These are phyloP conservation scores for Mycena leptocephala DNA, from an alignment of 768 basidiomycete species.

Conservation along the genomic window DNA sequence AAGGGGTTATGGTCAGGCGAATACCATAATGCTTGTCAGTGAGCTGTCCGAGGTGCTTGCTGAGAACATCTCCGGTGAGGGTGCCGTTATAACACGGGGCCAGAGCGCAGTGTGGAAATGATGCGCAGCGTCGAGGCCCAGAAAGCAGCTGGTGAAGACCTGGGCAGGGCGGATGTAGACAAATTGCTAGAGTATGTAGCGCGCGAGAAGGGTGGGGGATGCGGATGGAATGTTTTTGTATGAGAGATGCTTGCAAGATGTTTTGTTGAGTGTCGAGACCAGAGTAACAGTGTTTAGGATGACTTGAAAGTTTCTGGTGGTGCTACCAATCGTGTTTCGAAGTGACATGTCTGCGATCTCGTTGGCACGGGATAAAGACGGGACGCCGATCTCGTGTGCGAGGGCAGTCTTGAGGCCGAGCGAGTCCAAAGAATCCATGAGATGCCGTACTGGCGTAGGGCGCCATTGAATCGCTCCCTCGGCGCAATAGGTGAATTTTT, in stretches of 20 bases:
- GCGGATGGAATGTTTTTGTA: background rate
- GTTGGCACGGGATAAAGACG: background rate
- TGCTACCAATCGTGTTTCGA: constrained; percentile 1
- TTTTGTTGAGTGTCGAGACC: constrained; percentile 6
- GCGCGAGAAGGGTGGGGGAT: constrained; percentile 1
- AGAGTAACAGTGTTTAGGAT: constrained; percentile 6
- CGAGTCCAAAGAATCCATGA: background rate
- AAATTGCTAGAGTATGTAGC: background rate
- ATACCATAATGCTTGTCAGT: too few relatives aligned
- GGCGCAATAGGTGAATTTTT: background rate
- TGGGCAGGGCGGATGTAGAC: constrained; percentile 11
- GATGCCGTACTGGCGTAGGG: background rate
- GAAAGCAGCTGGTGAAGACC: background rate
- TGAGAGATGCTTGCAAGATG: background rate
- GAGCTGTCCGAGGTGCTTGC: background rate
- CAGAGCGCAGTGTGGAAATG: constrained; percentile 1
- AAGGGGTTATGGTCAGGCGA: too few relatives aligned
- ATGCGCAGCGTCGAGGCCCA: background rate
- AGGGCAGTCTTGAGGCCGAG: background rate
- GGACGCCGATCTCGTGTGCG: background rate
- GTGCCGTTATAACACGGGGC: background rate
- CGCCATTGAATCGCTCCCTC: constrained; percentile 8
- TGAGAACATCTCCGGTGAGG: background rate
- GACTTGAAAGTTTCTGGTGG: constrained; percentile 19
- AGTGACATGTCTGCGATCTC: background rate